These are phyloP conservation scores for Athelia psychrophila DNA, from an alignment of 1,284 basidiomycete species.

Conservation along the genomic window DNA sequence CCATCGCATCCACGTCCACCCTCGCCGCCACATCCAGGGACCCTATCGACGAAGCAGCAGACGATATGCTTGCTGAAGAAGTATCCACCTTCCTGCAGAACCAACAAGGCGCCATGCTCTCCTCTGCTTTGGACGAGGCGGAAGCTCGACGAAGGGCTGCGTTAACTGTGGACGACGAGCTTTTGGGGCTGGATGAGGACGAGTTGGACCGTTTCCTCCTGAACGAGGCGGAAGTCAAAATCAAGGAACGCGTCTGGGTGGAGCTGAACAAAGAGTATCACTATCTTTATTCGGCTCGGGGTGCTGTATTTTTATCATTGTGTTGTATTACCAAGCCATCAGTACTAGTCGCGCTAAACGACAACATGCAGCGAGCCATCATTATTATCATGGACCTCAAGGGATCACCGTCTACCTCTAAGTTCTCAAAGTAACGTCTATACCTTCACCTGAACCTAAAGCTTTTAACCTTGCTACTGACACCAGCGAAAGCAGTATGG, in stretches of 20 bases:
- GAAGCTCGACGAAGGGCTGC: conserved; percentile 55
- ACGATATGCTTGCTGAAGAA: conserved; percentile 60
- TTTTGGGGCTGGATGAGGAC: conserved; percentile 86
- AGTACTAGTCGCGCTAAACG: no score
- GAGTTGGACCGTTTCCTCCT: conserved; percentile 89
- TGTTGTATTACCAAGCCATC: no score
- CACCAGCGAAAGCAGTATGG: no score
- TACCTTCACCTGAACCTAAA: no score
- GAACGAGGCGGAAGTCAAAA: conserved; percentile 81
- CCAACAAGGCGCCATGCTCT: conserved; percentile 51
- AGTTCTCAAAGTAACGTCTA: no score
- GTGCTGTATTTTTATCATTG: no score
- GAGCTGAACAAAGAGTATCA: conserved; percentile 93
- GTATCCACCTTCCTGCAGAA: conserved; percentile 62
- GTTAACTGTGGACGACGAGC: conserved; percentile 55
- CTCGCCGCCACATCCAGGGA: conserved; percentile 8
- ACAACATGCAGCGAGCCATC: no score
- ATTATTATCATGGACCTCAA: no score
- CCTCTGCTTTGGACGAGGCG: conserved; percentile 60
- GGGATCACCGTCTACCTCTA: no score
- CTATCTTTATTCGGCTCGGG: no score
- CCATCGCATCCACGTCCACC: neutral
- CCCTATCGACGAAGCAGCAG: conserved; percentile 44
- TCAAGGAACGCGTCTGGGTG: conserved; percentile 96
- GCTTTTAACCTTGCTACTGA: no score